Base-by-base conservation (phyloP, 345 rosid species). In the Salix purpurea region DNA sequence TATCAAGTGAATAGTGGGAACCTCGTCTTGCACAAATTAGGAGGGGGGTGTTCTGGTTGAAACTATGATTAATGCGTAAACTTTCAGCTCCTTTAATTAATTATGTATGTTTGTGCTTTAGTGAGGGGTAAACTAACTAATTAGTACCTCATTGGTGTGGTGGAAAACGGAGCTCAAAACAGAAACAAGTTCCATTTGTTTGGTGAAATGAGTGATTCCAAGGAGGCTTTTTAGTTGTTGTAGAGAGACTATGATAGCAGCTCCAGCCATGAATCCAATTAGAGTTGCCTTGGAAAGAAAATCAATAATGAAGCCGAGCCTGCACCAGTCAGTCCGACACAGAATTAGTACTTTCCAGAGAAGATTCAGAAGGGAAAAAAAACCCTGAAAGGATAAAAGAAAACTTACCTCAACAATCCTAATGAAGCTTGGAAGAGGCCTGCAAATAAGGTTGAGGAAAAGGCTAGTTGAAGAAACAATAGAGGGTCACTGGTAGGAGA, bases 191-290 rank as follows among this genome's bases (percentile, higher is more conserved):
- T 94, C 85, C 98, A 96, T 96, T 72, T 96, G 82, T 50, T 74
- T 79, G 36, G 98, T 96, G 89, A 96, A 96, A 83, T 96, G 89
- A 69, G 91, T 90, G 75, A 96, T 96, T 77, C 99, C 99, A 21
- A 93, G 98, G 46, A 96, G 86, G 88, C 87, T 83, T 76, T 96
- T 91, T 15, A 96, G 92, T 86, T 96, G 98, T 74, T 96, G 98
- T 50, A 96, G 85, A n/a, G 98, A 90, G 24, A 96, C 99, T 62
- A 96, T 91, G 65, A 91, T 85, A 18, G 99, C 99, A 26, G 99
- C 97, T 46, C 99, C 99, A 28, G 94, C 97, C 99, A 93, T 93
- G 90, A 96, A 96, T 46, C 99, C 99, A 18, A 90, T 86, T 24
- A 96, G 83, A 15, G 93, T 96, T 4, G 99, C 96, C 78, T 89